phyloP scores from a whole-genome alignment of 2,329 filamentous ascomycete genomes.

The Thyridium curvatum region DNA sequence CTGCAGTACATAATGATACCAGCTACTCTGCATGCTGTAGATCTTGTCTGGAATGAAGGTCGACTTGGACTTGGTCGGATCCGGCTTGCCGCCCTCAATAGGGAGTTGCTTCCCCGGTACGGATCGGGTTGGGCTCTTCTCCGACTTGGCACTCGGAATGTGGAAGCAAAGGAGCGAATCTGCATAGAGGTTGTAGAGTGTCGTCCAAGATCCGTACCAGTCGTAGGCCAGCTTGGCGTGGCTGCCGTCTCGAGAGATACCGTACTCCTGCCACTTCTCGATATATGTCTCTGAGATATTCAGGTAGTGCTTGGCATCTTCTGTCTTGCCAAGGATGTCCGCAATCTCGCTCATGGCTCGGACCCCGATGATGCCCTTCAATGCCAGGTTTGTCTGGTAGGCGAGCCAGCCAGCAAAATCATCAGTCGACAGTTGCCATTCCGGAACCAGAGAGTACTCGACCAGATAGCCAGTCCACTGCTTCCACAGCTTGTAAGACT shows the following conservation, averaged over 20 bases:
- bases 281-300: slow-evolving; percentile 62
- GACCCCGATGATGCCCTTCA: slow-evolving; percentile 74
- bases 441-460: slow-evolving; percentile 61
- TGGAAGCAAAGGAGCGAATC: slow-evolving; percentile 39
- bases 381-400: slow-evolving; percentile 67
- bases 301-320: slow-evolving; percentile 54
- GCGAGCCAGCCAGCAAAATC: slow-evolving; percentile 73
- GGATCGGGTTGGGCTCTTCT: background rate
- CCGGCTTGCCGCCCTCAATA: slow-evolving; percentile 10
- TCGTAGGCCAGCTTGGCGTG: slow-evolving; percentile 71
- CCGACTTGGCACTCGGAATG: slow-evolving; percentile 4
- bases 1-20: slow-evolving; percentile 75
- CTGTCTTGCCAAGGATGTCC: slow-evolving; percentile 46
- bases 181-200: slow-evolving; percentile 68
- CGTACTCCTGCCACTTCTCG: slow-evolving; percentile 62
- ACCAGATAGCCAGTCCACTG: slow-evolving; percentile 72
- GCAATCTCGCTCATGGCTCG: slow-evolving; percentile 70
- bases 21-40: slow-evolving; percentile 73
- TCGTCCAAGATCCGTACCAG: slow-evolving; percentile 74
- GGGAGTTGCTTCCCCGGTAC: slow-evolving; percentile 2
- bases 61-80: slow-evolving; percentile 12
- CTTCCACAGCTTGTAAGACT: slow-evolving; percentile 64
- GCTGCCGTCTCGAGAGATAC: slow-evolving; percentile 58
- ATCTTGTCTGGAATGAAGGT: slow-evolving; percentile 67
- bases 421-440: slow-evolving; percentile 69